Percentiles rank a stretch among this genome's conserved stretches.
Conservation (phyloP, 352 stramenopile species). For the Pythium dissimile region DNA sequence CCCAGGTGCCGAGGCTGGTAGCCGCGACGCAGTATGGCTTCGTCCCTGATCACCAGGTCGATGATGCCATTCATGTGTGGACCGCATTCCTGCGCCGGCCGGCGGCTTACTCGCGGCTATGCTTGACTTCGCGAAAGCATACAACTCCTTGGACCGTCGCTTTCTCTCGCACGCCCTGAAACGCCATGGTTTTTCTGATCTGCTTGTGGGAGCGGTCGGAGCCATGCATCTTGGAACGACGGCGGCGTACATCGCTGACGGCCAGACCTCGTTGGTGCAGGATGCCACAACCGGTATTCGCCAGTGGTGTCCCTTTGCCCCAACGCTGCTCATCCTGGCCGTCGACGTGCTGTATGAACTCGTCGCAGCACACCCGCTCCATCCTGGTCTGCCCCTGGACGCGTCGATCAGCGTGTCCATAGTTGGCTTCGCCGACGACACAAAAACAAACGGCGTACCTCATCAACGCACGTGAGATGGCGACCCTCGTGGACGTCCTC, state of each 20-base stretch:
- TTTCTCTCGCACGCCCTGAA: neutral
- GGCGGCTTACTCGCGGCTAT: neutral
- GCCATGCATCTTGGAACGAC: constrained; percentile 1
- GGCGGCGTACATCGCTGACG: neutral
- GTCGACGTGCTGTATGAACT: constrained; percentile 9
- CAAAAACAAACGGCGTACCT: neutral
- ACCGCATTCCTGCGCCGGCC: neutral
- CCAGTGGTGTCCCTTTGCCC: constrained; percentile 3
- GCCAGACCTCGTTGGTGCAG: neutral
- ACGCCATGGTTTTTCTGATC: neutral
- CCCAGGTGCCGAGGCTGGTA: neutral
- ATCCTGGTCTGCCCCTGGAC: neutral
- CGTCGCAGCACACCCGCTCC: neutral
- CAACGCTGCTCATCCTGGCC: constrained; percentile 2
- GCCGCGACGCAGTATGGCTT: neutral
- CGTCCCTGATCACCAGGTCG: neutral
- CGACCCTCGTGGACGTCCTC: neutral
- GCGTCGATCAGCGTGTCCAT: neutral
- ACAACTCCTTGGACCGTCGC: neutral
- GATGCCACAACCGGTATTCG: neutral
- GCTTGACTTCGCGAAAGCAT: neutral
- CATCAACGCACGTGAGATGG: neutral
- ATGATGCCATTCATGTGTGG: neutral
- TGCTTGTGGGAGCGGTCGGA: neutral
- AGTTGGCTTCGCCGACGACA: constrained; percentile 9